A percentile compares a stretch with the other conserved stretches of the same genome.
These are phyloP conservation scores for Pythium aquatile DNA, from an alignment of 352 stramenopile species.

Conservation along the genomic window DNA sequence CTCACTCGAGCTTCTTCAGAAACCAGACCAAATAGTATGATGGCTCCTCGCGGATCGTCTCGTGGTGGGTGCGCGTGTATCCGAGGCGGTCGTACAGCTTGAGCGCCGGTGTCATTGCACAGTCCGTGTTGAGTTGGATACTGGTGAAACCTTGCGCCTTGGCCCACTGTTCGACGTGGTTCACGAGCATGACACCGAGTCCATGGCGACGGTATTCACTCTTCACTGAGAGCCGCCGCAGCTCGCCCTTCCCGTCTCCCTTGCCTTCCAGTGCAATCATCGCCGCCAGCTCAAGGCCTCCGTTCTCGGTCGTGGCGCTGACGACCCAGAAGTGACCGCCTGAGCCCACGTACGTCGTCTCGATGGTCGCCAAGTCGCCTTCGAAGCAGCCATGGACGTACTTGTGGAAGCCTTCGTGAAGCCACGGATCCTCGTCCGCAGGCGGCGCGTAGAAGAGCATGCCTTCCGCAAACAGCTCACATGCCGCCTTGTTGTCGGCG, in stretches of 20 bases:
- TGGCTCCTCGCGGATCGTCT: slow-evolving; percentile 5
- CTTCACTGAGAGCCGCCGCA: slow-evolving; percentile 50
- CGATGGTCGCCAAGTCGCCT: neutral
- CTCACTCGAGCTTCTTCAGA: slow-evolving; percentile 7
- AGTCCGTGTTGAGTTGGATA: slow-evolving; percentile 38
- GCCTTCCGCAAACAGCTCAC: neutral
- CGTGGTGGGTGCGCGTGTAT: slow-evolving; percentile 17
- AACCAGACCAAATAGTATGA: slow-evolving; percentile 19
- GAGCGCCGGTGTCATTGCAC: slow-evolving; percentile 34
- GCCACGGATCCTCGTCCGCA: neutral
- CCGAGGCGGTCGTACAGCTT: slow-evolving; percentile 26
- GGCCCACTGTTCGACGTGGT: slow-evolving; percentile 44
- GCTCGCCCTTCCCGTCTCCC: slow-evolving; percentile 22
- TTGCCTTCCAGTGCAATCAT: slow-evolving; percentile 37
- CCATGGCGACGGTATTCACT: slow-evolving; percentile 32
- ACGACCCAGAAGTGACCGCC: slow-evolving; percentile 52
- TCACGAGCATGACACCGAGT: slow-evolving; percentile 35
- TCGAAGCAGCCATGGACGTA: neutral
- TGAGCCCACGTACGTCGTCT: slow-evolving; percentile 2
- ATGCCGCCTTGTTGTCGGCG: neutral
- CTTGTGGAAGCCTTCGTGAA: neutral
- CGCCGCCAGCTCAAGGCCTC: slow-evolving; percentile 15
- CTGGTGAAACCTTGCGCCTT: slow-evolving; percentile 21
- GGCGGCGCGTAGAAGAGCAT: slow-evolving; percentile 18
- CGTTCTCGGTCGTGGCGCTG: slow-evolving; percentile 2